These are phyloP conservation scores for Monosporozyma siamensis DNA, from an alignment of 805 yeast species.

Conservation along the genomic window DNA sequence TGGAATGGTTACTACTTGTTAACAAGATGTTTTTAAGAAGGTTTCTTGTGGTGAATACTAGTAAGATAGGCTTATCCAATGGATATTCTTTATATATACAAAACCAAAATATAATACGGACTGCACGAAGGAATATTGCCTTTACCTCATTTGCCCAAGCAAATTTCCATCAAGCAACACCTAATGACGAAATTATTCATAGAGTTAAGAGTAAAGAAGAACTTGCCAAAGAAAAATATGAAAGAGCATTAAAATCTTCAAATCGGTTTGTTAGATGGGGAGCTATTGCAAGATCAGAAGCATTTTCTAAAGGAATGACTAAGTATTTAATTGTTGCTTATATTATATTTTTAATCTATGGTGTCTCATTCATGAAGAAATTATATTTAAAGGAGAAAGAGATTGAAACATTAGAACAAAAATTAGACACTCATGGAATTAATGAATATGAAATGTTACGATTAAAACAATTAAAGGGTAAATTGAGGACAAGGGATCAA, in stretches of 20 bases:
- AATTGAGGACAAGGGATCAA: conserved; percentile 54
- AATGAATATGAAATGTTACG: conserved; percentile 59
- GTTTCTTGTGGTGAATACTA: no score
- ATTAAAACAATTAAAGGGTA: conserved; percentile 50
- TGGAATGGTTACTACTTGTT: no score
- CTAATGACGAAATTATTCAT: neutral
- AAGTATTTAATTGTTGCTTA: conserved; percentile 55
- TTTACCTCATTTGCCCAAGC: no score
- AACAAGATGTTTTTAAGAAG: no score
- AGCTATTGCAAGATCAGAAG: conserved; percentile 43
- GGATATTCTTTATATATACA: neutral
- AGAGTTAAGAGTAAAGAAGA: conserved; percentile 28
- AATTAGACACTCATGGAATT: conserved; percentile 29
- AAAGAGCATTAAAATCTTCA: conserved; percentile 29
- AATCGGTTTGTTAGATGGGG: conserved; percentile 41
- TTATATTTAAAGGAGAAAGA: conserved; percentile 58
- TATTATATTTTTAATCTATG: conserved; percentile 45
- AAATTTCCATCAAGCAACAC: neutral
- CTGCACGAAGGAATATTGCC: no score
- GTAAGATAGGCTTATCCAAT: neutral
- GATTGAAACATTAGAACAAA: conserved; percentile 34
- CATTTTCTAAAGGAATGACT: conserved; percentile 55
- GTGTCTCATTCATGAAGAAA: conserved; percentile 58
- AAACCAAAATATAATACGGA: neutral
- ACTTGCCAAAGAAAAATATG: conserved; percentile 21